phyloP scores from a whole-genome alignment of 768 basidiomycete genomes.

The Serendipita vermifera region DNA sequence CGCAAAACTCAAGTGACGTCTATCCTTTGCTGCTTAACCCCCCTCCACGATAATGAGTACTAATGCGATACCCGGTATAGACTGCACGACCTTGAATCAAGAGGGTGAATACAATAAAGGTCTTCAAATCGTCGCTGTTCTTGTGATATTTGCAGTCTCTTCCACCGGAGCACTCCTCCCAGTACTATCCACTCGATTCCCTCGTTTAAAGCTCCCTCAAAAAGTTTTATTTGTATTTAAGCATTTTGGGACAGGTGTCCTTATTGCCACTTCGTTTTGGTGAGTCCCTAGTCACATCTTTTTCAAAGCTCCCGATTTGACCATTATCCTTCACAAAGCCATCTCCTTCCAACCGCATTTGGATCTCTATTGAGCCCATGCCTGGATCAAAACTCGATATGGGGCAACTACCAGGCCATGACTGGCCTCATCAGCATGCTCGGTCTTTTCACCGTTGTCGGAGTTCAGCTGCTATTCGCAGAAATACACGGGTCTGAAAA shows the following conservation, averaged over 20 bases:
- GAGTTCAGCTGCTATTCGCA: background rate
- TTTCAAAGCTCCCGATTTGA: background rate
- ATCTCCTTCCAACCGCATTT: constrained; percentile 7
- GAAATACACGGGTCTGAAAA: constrained; percentile 5
- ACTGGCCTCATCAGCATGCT: background rate
- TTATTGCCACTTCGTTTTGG: constrained; percentile 6
- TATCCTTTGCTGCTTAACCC: background rate
- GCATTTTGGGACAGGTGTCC: constrained; percentile 6
- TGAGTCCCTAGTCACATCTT: background rate
- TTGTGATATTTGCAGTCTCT: background rate
- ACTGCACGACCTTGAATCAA: background rate
- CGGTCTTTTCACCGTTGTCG: constrained; percentile 2
- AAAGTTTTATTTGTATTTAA: background rate
- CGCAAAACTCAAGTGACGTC: no score
- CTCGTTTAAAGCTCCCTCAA: background rate
- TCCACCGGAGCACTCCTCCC: constrained; percentile 6
- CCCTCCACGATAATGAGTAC: background rate
- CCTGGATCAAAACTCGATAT: constrained; percentile 6
- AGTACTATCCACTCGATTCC: background rate
- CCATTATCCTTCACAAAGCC: background rate
- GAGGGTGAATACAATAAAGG: background rate
- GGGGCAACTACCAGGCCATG: background rate
- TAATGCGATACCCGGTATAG: background rate
- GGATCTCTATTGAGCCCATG: constrained; percentile 7
- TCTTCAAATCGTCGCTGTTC: background rate